Evolutionary conservation across 345 rosid genomes (phyloP), one percentile per base, ranked within the genome.

Genomic region (Sisymbrium altissimum): DNA sequence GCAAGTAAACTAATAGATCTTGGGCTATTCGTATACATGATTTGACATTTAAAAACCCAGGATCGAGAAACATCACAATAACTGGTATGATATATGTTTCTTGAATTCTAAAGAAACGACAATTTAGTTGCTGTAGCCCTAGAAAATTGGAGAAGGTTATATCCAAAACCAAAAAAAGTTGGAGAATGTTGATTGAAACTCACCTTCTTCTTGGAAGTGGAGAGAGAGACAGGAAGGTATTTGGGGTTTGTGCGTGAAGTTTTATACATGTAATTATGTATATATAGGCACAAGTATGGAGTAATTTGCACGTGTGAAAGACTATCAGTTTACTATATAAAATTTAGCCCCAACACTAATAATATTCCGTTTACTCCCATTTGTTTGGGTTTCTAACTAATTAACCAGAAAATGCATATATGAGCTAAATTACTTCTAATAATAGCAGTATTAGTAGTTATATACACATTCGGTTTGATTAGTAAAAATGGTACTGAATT

Each of bases 201-300:
- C 66, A 74, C 78, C 73, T 64, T 64, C 73, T 64, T 64, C 60
- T 27, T 39, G 44, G 11, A 69, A 43, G 56, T 56, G 33, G 54
- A 45, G 43, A 55, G 39, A 10, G 64, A 73, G 57, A 30, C 33
- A 23, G 25, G 25, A 3, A 3, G 25, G 41, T 41, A 21, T n/a
- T n/a, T 10, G 13, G 27, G 46, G 25, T 55, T 55, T 56, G 33
- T 56, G 54, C 30, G 61, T 38, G 52, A 58, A 15, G 43, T 36
- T 21, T 50, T 15, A 64, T 64, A 65, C n/a, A n/a, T 23, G 25
- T 23, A 23, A 1, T 1, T 55, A 45, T 33, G n/a, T 17, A 38
- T 54, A 35, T 41, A 53, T 21, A 60, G 14, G 13, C 12, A 62
- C 25, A 40, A 9, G 41, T 18, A 57, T 36, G 40, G 57, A 45